Base-by-base conservation (phyloP, 176 grass and related monocot species). In the Oryza rufipogon region DNA sequence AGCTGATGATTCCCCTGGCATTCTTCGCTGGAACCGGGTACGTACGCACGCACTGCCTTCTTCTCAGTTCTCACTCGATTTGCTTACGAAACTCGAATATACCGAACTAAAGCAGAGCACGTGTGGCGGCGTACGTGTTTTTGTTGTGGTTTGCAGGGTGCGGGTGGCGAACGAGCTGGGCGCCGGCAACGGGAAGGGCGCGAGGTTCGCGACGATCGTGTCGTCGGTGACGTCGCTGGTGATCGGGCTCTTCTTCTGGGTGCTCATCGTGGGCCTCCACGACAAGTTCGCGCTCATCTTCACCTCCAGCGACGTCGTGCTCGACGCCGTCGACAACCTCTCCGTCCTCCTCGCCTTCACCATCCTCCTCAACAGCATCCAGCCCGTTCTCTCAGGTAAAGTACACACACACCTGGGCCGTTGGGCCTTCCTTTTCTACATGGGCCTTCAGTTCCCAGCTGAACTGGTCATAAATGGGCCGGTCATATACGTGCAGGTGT, bases 21-120 rank as follows among this genome's bases (percentile, higher is more conserved):
- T 97, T 97, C 84, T 97, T 97, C 60, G 92, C 92, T n/a, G 95
- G 95, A 12, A 97, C 92, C 2, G 95, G 95, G 95, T 97, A 91
- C 9, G 95, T 97, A 91, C 9, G 14, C 23, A 91, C 45, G 10
- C 45, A 46, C 0, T 46, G 45, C 49, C 11, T 6, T 39, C 30
- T 28, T 54, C 30, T 28, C 7, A 9, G 2, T 11, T 54, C 46
- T 28, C 7, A 9, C 17, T 28, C 58, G 58, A 63, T 63, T 63
- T 8, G 58, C 8, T n/a, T 63, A 2, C 9, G 7, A 23, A 63
- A 63, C 58, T 23, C 8, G 20, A 23, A 26, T 26, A 63, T 58
- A 1, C 5, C 3, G 51, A 54, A 14, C 51, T 54, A 26, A 54
- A 54, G 51, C 51, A 19, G 14, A 10, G 8, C 9, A 44, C 42